These are phyloP conservation scores for Lasiodiplodia hormozganensis DNA, from an alignment of 2,329 filamentous ascomycete genomes.

Conservation along the genomic window DNA sequence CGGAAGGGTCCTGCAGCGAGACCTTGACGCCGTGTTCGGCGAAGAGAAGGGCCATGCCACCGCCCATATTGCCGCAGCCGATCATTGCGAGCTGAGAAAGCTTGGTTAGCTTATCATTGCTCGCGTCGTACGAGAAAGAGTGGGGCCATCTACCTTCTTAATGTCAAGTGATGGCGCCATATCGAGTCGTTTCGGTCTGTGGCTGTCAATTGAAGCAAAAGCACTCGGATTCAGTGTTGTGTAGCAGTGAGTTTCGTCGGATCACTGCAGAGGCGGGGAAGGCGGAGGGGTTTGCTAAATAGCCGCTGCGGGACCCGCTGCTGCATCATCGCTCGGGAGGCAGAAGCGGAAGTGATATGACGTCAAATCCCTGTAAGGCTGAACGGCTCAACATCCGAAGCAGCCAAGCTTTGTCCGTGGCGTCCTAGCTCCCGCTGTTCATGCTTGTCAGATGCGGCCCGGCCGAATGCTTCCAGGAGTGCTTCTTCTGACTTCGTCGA, in stretches of 20 bases:
- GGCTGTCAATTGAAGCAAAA: background rate
- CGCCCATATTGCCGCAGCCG: constrained; percentile 67
- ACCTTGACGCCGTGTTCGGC: constrained; percentile 64
- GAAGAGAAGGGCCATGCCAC: constrained; percentile 64
- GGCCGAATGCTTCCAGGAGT: background rate
- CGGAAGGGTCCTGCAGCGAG: constrained; percentile 61
- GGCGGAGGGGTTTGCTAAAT: constrained; percentile 1
- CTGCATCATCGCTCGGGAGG: constrained; percentile 7
- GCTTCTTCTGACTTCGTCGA: background rate
- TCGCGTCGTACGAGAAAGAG: background rate
- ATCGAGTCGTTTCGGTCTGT: background rate
- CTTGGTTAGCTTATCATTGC: background rate
- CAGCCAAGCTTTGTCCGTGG: constrained; percentile 1
- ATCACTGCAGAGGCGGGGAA: background rate
- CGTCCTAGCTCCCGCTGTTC: background rate
- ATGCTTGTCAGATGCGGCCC: background rate
- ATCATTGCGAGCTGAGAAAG: constrained; percentile 60
- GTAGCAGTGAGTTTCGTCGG: background rate
- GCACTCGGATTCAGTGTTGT: background rate
- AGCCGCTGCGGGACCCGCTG: constrained; percentile 1
- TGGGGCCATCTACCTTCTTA: constrained; percentile 13
- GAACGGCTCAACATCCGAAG: background rate
- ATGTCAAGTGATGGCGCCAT: constrained; percentile 21
- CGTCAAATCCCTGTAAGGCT: constrained; percentile 11
- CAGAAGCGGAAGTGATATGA: background rate